These are phyloP conservation scores for Gaultheria prostrata DNA, from an alignment of 148 eudicot species.

Conservation along the genomic window DNA sequence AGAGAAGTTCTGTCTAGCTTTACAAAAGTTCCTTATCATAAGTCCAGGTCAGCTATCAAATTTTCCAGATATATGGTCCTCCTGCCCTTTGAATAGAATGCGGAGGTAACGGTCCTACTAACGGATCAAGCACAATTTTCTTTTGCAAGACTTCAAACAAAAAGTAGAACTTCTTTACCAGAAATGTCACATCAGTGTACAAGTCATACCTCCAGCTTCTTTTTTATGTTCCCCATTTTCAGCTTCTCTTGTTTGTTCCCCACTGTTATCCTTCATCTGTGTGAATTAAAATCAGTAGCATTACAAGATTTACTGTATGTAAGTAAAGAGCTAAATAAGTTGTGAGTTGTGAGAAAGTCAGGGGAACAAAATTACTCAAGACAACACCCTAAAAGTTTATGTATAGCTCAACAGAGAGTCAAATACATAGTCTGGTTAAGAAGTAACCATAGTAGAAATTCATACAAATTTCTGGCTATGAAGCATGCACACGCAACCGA, in stretches of 20 bases:
- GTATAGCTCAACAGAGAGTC: slow-evolving; percentile 6
- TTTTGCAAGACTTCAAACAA: not conserved
- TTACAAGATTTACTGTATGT: not conserved
- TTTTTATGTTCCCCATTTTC: slow-evolving; percentile 27
- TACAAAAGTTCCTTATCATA: not conserved
- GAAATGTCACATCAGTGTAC: not conserved
- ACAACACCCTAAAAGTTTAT: not conserved
- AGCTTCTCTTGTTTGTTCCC: slow-evolving; percentile 28
- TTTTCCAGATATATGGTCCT: not conserved
- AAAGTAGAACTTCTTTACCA: not conserved
- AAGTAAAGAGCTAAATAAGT: not conserved
- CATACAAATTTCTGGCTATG: not conserved
- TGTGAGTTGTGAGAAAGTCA: slow-evolving; percentile 6
- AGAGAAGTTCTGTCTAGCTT: not conserved
- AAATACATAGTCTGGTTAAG: not conserved
- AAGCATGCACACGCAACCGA: not conserved
- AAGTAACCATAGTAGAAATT: not conserved
- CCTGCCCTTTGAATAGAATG: not conserved
- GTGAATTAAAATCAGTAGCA: not conserved
- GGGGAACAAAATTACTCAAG: slow-evolving; percentile 6
- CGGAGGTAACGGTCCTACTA: not conserved
- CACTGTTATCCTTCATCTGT: slow-evolving; percentile 25
- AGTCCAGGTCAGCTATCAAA: not conserved
- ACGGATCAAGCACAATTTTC: not conserved
- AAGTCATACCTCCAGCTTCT: slow-evolving; percentile 32